A percentile compares a stretch with the other conserved stretches of the same genome.
Conservation (phyloP, 2,329 filamentous ascomycete genomes). For the Xenosphaeropsis pyriputrescens region DNA sequence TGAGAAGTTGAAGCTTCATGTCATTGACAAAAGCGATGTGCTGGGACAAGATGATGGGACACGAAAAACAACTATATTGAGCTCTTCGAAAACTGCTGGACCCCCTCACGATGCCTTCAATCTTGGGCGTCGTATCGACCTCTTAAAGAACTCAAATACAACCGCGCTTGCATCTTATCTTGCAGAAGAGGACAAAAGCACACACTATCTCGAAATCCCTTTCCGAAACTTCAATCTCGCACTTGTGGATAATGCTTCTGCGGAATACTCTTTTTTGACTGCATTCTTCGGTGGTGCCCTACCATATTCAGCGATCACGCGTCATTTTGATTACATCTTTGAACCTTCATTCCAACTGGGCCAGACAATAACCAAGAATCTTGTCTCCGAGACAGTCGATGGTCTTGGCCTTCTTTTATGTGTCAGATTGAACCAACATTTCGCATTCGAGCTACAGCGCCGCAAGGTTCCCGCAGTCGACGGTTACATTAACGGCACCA, state of each 20-base stretch:
- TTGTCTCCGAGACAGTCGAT: slow-evolving; percentile 68
- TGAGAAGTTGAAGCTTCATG: slow-evolving; percentile 70
- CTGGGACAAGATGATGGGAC: slow-evolving; percentile 64
- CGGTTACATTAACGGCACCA: slow-evolving; percentile 83
- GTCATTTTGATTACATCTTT: slow-evolving; percentile 78
- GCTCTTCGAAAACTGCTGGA: slow-evolving; percentile 32
- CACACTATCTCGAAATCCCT: slow-evolving; percentile 77
- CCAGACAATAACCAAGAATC: slow-evolving; percentile 57
- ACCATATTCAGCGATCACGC: slow-evolving; percentile 62
- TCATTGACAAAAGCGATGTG: slow-evolving; percentile 69
- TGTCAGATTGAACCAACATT: slow-evolving; percentile 83
- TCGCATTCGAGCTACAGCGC: slow-evolving; percentile 86
- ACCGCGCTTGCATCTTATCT: slow-evolving; percentile 74
- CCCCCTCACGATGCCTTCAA: slow-evolving; percentile 77
- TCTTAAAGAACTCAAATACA: slow-evolving; percentile 59
- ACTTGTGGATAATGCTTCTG: slow-evolving; percentile 81
- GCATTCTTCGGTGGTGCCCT: slow-evolving; percentile 74
- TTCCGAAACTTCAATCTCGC: slow-evolving; percentile 95
- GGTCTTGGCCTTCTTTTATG: slow-evolving; percentile 80
- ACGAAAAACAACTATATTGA: slow-evolving; percentile 45
- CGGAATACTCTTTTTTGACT: slow-evolving; percentile 88
- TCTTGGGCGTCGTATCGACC: slow-evolving; percentile 71
- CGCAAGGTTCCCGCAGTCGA: slow-evolving; percentile 82
- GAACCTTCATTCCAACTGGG: slow-evolving; percentile 81
- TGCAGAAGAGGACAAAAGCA: slow-evolving; percentile 75